A percentile compares a stretch with the other conserved stretches of the same genome.
Conservation (phyloP, 306 rosid species). For the Vicia villosa region DNA sequence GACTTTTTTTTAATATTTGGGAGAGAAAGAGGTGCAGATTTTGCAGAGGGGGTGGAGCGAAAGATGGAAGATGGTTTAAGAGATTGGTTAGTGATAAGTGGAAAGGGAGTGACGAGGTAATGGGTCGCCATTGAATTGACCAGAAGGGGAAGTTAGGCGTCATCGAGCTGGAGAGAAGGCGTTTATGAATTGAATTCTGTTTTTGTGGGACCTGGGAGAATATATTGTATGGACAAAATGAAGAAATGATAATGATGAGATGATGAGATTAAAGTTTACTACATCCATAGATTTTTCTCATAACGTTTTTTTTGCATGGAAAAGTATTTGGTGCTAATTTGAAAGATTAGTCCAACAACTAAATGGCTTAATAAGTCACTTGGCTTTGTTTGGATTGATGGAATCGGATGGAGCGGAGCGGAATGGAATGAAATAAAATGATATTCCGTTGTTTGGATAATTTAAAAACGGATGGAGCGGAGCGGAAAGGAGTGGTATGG, state of each 20-base stretch:
- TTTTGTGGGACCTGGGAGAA: conserved; percentile 37
- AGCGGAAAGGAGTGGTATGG: too few relatives aligned
- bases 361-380: too few relatives aligned
- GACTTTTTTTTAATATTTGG: neutral
- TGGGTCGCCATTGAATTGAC: conserved; percentile 57
- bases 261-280: conserved; percentile 31
- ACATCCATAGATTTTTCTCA: neutral
- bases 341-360: too few relatives aligned
- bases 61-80: conserved; percentile 25
- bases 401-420: too few relatives aligned
- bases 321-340: neutral
- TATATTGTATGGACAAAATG: conserved; percentile 49
- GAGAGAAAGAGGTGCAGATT: conserved; percentile 36
- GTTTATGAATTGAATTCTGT: neutral
- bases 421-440: too few relatives aligned
- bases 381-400: too few relatives aligned
- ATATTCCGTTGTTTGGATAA: too few relatives aligned
- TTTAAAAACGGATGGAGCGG: too few relatives aligned
- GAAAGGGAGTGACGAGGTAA: conserved; percentile 31
- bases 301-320: neutral
- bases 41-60: conserved; percentile 22
- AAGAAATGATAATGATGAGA: neutral
- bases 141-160: neutral
- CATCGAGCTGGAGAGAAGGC: neutral
- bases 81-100: conserved; percentile 37